phyloP scores from a whole-genome alignment of 495 filamentous ascomycete species.

The Xylaria cubensis region DNA sequence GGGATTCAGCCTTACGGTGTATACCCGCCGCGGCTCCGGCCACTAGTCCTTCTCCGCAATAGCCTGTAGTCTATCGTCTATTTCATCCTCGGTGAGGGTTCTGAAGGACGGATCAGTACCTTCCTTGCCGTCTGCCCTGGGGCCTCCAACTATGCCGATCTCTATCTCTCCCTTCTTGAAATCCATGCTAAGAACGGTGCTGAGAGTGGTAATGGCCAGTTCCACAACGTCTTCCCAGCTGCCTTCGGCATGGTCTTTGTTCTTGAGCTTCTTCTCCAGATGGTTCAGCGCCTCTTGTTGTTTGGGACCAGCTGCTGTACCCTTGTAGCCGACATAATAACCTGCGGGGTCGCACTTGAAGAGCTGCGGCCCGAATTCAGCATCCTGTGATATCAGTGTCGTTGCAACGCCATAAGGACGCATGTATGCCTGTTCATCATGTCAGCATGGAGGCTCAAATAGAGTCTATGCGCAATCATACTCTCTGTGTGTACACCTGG shows the following conservation, averaged over 20 bases:
- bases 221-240: slow-evolving; percentile 98
- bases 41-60: slow-evolving; percentile 96
- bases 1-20: slow-evolving; percentile 33
- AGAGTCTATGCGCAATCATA: slow-evolving; percentile 51
- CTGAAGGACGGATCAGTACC: slow-evolving; percentile 80
- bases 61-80: slow-evolving; percentile 95
- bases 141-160: slow-evolving; percentile 93
- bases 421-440: slow-evolving; percentile 83
- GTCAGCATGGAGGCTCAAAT: slow-evolving; percentile 30
- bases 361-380: slow-evolving; percentile 91
- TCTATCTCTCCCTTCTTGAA: slow-evolving; percentile 99
- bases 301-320: slow-evolving; percentile 94
- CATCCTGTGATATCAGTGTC: slow-evolving; percentile 91
- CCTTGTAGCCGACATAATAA: slow-evolving; percentile 98
- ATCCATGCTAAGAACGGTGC: slow-evolving; percentile 95
- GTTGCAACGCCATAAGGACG: slow-evolving; percentile 93
- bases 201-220: slow-evolving; percentile 90
- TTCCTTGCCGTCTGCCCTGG: slow-evolving; percentile 77
- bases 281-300: slow-evolving; percentile 98
- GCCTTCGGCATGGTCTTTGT: slow-evolving; percentile 93
- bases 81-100: slow-evolving; percentile 93
- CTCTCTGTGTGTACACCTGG: slow-evolving; percentile 97
- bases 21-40: slow-evolving; percentile 28
- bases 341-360: slow-evolving; percentile 99
- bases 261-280: slow-evolving; percentile 99